Conservation (phyloP, 192 early-diverging fungal genomes). For the Coemansia sp. region DNA sequence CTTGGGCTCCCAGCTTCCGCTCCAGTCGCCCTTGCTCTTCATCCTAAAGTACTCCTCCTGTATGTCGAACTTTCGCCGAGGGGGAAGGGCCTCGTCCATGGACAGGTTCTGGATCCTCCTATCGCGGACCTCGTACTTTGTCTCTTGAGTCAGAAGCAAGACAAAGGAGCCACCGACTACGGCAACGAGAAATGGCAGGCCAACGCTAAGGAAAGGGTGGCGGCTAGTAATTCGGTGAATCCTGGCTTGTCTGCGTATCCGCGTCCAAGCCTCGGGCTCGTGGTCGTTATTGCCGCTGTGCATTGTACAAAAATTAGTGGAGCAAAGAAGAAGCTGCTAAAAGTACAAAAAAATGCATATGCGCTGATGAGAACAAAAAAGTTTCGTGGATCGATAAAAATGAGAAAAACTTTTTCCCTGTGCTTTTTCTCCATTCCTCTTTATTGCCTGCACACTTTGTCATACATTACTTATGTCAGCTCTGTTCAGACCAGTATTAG, state of each 20-base stretch:
- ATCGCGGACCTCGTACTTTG: slow-evolving; percentile 75
- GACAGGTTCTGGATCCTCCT: slow-evolving; percentile 52
- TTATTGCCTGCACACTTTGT: background rate
- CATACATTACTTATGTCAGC: background rate
- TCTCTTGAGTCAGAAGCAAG: slow-evolving; percentile 68
- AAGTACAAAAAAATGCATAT: background rate
- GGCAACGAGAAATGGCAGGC: slow-evolving; percentile 66
- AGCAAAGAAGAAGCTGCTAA: background rate
- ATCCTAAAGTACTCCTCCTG: slow-evolving; percentile 71
- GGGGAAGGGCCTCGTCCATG: slow-evolving; percentile 59
- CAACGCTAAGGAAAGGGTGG: slow-evolving; percentile 67
- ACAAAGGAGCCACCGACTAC: slow-evolving; percentile 71
- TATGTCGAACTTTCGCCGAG: slow-evolving; percentile 60
- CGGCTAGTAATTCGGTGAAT: slow-evolving; percentile 34
- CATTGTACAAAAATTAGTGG: background rate
- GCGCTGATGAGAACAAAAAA: background rate
- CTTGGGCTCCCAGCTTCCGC: slow-evolving; percentile 51
- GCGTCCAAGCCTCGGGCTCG: slow-evolving; percentile 7
- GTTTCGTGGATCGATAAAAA: background rate
- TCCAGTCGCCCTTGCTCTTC: slow-evolving; percentile 36
- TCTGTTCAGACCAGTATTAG: background rate
- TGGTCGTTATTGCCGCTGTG: slow-evolving; percentile 4
- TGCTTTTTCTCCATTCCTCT: background rate
- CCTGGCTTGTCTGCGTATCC: slow-evolving; percentile 7
- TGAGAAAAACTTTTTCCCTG: slow-evolving; percentile 6